Evolutionary conservation across 345 rosid species (phyloP).

Genomic region (Linum usitatissimum): DNA sequence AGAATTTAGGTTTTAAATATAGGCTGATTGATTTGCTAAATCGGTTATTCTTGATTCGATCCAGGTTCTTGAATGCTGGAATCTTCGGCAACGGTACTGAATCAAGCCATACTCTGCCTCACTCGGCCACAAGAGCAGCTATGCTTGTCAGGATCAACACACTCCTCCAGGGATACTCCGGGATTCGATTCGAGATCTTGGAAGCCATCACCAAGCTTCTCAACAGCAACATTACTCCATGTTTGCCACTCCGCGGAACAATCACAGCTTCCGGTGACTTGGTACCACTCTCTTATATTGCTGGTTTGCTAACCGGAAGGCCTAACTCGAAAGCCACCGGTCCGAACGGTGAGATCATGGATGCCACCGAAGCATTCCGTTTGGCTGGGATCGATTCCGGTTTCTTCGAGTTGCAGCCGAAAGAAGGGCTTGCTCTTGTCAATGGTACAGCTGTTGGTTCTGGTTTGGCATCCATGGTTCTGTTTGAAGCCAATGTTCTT

Average conservation of each 20-base stretch:
- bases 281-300: conserved; percentile 6
- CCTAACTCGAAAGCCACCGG: conserved; percentile 8
- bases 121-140: conserved; percentile 5
- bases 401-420: conserved; percentile 11
- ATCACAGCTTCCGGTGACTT: conserved; percentile 10
- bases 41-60: background rate
- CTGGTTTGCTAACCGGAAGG: conserved; percentile 3
- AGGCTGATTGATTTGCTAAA: background rate
- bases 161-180: conserved; percentile 10
- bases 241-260: conserved; percentile 8
- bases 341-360: background rate
- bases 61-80: conserved; percentile 9
- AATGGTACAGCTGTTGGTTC: conserved; percentile 9
- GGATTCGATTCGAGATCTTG: conserved; percentile 8
- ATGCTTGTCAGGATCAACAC: conserved; percentile 10
- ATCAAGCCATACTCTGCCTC: conserved; percentile 5
- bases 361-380: conserved; percentile 1
- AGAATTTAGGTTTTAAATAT: background rate
- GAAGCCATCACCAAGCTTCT: conserved; percentile 8
- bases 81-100: conserved; percentile 6
- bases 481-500: conserved; percentile 5
- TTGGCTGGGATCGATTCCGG: background rate
- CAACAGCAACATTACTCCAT: conserved; percentile 9
- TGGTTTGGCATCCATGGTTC: conserved; percentile 5
- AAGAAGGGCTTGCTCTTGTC: conserved; percentile 7